Conservation (phyloP, 1,284 basidiomycete genomes). For the Termitomyces sp. region DNA sequence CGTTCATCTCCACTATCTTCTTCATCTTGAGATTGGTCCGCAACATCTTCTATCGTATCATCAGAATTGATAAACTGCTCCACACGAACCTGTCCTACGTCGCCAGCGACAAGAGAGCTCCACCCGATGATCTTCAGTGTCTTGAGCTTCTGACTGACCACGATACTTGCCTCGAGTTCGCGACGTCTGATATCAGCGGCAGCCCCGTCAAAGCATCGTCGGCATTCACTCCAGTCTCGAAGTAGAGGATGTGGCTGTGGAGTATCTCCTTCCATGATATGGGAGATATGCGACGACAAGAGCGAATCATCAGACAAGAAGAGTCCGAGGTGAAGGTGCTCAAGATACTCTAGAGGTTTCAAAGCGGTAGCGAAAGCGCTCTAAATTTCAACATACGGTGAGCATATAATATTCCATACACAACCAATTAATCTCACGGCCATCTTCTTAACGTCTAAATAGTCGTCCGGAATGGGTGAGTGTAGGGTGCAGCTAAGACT, state of each 20-base stretch:
- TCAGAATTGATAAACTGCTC: slow-evolving; percentile 10
- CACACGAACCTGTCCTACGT: slow-evolving; percentile 8
- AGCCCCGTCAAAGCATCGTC: slow-evolving; percentile 22
- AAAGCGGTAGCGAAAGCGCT: slow-evolving; percentile 31
- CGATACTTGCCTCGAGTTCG: slow-evolving; percentile 41
- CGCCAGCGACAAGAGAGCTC: slow-evolving; percentile 45
- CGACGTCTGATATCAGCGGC: slow-evolving; percentile 17
- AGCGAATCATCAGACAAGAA: slow-evolving; percentile 29
- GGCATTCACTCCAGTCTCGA: slow-evolving; percentile 30
- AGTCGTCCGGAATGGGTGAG: slow-evolving; percentile 56
- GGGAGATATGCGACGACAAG: slow-evolving; percentile 38
- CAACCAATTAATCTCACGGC: slow-evolving; percentile 37
- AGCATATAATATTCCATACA: neutral
- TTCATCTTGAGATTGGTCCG: slow-evolving; percentile 12
- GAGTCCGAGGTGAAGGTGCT: slow-evolving; percentile 50
- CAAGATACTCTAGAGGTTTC: slow-evolving; percentile 39
- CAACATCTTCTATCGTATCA: slow-evolving; percentile 7
- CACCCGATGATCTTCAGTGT: slow-evolving; percentile 43
- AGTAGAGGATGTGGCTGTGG: slow-evolving; percentile 12
- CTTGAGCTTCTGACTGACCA: slow-evolving; percentile 38
- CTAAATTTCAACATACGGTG: slow-evolving; percentile 18
- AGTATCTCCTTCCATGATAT: slow-evolving; percentile 21
- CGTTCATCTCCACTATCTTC: slow-evolving; percentile 8
- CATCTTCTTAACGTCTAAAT: slow-evolving; percentile 34
- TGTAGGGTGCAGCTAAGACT: slow-evolving; percentile 49